Evolutionary conservation across 768 basidiomycete species (phyloP), one percentile per base, ranked within the genome.

Genomic region (Lactifluus rugatus): DNA sequence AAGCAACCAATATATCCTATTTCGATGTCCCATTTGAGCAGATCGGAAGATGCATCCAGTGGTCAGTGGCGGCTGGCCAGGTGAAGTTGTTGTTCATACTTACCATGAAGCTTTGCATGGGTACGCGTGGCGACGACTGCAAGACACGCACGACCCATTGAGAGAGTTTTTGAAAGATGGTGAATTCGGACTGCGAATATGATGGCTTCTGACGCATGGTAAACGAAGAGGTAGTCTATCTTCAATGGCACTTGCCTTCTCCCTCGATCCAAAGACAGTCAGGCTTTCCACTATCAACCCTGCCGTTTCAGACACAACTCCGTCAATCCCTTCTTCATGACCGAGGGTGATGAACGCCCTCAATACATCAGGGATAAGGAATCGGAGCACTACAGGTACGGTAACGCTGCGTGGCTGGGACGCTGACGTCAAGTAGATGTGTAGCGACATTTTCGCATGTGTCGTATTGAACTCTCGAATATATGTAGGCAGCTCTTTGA

Each of bases 241-340:
- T 9, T 42, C 7, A 32, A 11, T 21, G 19, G 49, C 48, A 66
- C 57, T 52, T 62, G 85, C 87, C 73, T 73, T 77, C 73, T 91
- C 89, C 64, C 87, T 74, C 23, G 88, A 82, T 6, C 85, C 87
- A 68, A 89, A 87, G 10, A 77, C 79, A n/a, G 81, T 76, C 45
- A 86, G 75, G 54, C 76, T 84, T 65, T 87, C 85, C 31, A 84
- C 77, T 13, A 78, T 62, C 39, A 82, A 70, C 5, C 64, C 59
- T n/a, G 68, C 63, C 49, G 42, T 47, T 57, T 44, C 37, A 23
- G 61, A 37, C 44, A 42, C 26, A 11, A 28, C 49, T 31, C 44
- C 34, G 14, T 45, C 47, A 8, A 71, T 71, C 19, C 72, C 71
- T 36, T 58, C 56, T 14, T 67, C 57, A 28, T 62, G 64, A 2